These are phyloP conservation scores for Barbatosphaeria neglecta DNA, from an alignment of 495 filamentous ascomycete species.

Conservation along the genomic window DNA sequence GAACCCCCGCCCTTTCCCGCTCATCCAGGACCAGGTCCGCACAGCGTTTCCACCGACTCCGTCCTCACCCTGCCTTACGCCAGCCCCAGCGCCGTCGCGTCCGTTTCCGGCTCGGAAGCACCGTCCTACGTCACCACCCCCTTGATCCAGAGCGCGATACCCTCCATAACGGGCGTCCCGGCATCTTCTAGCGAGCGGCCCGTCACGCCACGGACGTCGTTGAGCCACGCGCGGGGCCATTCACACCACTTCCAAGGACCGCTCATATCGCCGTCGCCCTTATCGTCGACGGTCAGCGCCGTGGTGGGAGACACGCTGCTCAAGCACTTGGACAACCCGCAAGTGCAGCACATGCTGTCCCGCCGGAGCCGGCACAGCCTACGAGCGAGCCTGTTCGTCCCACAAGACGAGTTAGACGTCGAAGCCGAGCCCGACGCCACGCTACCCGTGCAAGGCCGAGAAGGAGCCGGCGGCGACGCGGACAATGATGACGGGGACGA, in stretches of 20 bases:
- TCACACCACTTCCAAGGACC: constrained; percentile 23
- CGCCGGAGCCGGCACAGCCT: constrained; percentile 21
- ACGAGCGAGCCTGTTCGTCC: constrained; percentile 30
- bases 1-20: constrained; percentile 11
- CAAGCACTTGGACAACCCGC: constrained; percentile 20
- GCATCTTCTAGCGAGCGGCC: constrained; percentile 12
- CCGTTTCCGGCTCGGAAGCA: constrained; percentile 6
- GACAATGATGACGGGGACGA: background rate
- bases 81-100: too few species aligned
- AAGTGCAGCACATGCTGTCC: constrained; percentile 12
- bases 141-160: background rate
- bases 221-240: constrained; percentile 13
- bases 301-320: constrained; percentile 33
- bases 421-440: constrained; percentile 4
- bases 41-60: constrained; percentile 26
- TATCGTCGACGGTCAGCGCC: constrained; percentile 34
- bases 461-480: background rate
- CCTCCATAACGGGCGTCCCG: background rate
- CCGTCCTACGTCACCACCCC: too few species aligned
- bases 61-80: constrained; percentile 20
- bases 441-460: background rate
- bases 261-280: constrained; percentile 35
- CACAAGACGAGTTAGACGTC: constrained; percentile 16
- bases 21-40: constrained; percentile 17
- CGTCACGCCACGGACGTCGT: constrained; percentile 16